A percentile compares a stretch with the other conserved stretches of the same genome.
phyloP scores from a whole-genome alignment of 441 rosid species.

The Daphne laureola region DNA sequence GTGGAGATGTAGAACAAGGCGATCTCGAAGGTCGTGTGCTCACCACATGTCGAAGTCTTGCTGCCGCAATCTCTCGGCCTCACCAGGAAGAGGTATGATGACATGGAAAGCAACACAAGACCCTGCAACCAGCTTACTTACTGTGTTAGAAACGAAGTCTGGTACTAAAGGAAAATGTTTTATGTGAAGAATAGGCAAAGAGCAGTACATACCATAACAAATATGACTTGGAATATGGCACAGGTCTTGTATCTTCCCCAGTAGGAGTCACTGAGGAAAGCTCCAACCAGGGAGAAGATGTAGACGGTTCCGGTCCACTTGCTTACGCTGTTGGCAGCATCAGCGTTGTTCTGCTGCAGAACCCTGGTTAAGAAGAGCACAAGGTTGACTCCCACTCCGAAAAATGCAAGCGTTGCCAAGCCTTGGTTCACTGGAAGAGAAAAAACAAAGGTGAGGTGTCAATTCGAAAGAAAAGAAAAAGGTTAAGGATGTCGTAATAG shows the following conservation, averaged over 20 bases:
- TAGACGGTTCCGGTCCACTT: constrained; percentile 99
- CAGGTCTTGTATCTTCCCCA: constrained; percentile 99
- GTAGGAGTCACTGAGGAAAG: constrained; percentile 93
- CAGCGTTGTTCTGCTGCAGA: constrained; percentile 85
- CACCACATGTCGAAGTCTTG: constrained; percentile 51
- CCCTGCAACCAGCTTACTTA: constrained; percentile 60
- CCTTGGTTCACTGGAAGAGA: constrained; percentile 73
- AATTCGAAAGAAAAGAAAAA: background rate
- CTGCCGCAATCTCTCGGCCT: constrained; percentile 84
- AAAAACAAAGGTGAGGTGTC: background rate
- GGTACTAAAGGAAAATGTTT: background rate
- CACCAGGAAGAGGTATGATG: constrained; percentile 67
- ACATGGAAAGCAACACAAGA: constrained; percentile 57
- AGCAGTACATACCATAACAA: constrained; percentile 69
- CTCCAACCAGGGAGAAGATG: constrained; percentile 92
- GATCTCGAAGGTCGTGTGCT: constrained; percentile 55
- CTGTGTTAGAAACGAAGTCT: background rate
- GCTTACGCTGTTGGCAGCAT: constrained; percentile 96
- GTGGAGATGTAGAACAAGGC: constrained; percentile 76
- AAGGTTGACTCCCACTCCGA: constrained; percentile 95
- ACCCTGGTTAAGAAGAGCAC: constrained; percentile 96
- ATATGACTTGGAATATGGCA: constrained; percentile 89
- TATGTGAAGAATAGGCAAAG: background rate
- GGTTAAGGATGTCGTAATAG: too few relatives aligned
- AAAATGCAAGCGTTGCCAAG: constrained; percentile 95